Conservation (phyloP, 768 basidiomycete genomes). For the Pulveroboletus sp. region DNA sequence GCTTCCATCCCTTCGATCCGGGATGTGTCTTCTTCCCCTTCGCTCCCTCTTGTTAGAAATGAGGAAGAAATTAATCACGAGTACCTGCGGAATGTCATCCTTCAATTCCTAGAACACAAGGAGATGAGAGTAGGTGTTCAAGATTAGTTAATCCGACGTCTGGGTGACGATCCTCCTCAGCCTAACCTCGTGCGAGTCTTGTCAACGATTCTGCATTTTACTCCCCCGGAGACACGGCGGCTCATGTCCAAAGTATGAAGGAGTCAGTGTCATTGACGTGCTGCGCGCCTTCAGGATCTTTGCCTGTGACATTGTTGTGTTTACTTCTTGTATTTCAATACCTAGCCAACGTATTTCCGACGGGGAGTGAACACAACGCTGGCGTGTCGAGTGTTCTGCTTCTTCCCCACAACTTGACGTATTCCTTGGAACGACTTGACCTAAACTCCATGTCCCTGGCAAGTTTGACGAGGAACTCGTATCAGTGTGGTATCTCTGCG, state of each 20-base stretch:
- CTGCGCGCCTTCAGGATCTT: neutral
- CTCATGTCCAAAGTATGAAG: conserved; percentile 78
- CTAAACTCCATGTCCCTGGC: conserved; percentile 52
- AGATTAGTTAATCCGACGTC: neutral
- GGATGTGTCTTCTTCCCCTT: conserved; percentile 33
- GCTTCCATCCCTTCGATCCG: conserved; percentile 42
- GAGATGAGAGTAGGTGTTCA: conserved; percentile 83
- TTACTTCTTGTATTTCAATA: neutral
- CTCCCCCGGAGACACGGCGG: conserved; percentile 88
- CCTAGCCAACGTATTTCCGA: too few species aligned
- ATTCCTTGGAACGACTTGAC: neutral
- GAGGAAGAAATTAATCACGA: conserved; percentile 96
- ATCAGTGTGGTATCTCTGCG: conserved; percentile 63
- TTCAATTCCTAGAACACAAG: conserved; percentile 97
- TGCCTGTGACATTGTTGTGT: neutral
- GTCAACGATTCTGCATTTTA: conserved; percentile 90
- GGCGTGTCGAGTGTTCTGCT: neutral
- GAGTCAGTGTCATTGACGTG: neutral
- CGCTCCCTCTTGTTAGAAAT: conserved; percentile 35
- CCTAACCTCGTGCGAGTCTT: conserved; percentile 88
- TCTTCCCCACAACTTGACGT: neutral
- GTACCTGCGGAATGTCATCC: conserved; percentile 91
- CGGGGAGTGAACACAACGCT: too few species aligned
- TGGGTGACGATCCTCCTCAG: conserved; percentile 34
- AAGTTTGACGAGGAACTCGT: conserved; percentile 68